Base-by-base conservation (phyloP, 495 filamentous ascomycete species). In the Cudoniella acicularis region DNA sequence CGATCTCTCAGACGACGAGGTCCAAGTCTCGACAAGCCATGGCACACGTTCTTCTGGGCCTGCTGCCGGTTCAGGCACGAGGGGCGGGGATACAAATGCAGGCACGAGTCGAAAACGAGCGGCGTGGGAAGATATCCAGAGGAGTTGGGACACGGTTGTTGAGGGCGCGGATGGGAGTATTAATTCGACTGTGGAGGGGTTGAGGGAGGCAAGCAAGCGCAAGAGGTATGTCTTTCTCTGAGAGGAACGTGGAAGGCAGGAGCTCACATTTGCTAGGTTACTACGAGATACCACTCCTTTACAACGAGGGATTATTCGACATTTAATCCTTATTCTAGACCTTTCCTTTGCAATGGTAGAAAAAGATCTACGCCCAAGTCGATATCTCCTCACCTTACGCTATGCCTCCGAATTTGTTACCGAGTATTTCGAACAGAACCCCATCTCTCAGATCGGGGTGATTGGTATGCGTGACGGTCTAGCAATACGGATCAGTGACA, bases 341-440 rank as follows among this genome's bases (percentile, higher is more conserved):
- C 86, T 97, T 69, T 92, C 88, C 51, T 85, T 88, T 61, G 90
- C 92, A 18, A 98, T 98, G 94, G 73, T 82, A 13, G 94, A 98
- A 73, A 98, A 97, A 71, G 94, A 98, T 64, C 78, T 98, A 27
- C 83, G 90, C 13, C 94, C 94, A 4, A 96, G 83, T 18, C 83
- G 93, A 27, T 91, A 93, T 70, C 80, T 90, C 43, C 79, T 96
- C 40, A 86, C 86, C 9, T 79, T 97, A 59, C 86, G 86, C 63
- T 95, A 92, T 75, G 89, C 92, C 47, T 81, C 87, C 59, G 87
- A 90, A 58, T 98, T 96, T 69, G 87, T 97, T 40, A 81, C 85
- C 47, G 95, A 97, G 64, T 98, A 91, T 73, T 98, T 98, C 69
- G 93, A 97, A 71, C 94, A 98, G 71, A 98, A 98, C 60, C 94